These are phyloP conservation scores for Oidiodendron maius DNA, from an alignment of 495 filamentous ascomycete genomes.

Conservation along the genomic window DNA sequence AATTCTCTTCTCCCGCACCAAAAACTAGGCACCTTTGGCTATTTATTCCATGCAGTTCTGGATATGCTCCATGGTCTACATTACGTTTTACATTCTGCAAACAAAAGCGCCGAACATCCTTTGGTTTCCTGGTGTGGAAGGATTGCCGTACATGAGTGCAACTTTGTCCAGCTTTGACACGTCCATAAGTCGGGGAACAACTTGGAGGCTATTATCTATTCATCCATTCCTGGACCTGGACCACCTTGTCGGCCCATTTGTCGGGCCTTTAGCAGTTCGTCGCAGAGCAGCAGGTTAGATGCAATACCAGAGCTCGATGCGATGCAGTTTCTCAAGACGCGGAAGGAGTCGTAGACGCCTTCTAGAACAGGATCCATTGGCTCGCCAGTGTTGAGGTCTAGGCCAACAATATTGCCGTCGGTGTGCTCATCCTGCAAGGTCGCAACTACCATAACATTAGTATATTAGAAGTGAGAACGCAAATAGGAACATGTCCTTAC, in stretches of 20 bases:
- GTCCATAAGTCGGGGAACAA: not conserved
- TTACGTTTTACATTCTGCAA: constrained; percentile 12
- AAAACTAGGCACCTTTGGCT: not conserved
- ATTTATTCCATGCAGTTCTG: not conserved
- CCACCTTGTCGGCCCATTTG: constrained; percentile 68
- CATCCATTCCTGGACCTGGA: constrained; percentile 50
- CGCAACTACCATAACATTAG: constrained; percentile 50
- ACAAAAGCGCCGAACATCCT: constrained; percentile 4
- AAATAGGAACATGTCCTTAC: constrained; percentile 55
- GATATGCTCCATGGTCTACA: constrained; percentile 11
- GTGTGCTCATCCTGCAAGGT: constrained; percentile 76
- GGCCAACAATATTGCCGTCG: constrained; percentile 80
- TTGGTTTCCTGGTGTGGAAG: constrained; percentile 5
- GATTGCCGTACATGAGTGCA: not conserved
- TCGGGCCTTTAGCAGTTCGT: constrained; percentile 94
- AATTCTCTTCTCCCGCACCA: not conserved
- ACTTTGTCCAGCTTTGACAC: not conserved
- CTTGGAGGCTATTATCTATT: constrained; percentile 14
- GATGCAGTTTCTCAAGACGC: constrained; percentile 87
- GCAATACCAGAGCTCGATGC: constrained; percentile 94
- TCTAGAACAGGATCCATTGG: constrained; percentile 94
- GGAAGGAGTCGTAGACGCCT: constrained; percentile 94
- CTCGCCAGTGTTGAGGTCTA: constrained; percentile 79
- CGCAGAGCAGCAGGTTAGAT: constrained; percentile 89
- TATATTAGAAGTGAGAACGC: not conserved